Evolutionary conservation across 306 rosid genomes (phyloP).

Genomic region (Dicorynia guianensis): DNA sequence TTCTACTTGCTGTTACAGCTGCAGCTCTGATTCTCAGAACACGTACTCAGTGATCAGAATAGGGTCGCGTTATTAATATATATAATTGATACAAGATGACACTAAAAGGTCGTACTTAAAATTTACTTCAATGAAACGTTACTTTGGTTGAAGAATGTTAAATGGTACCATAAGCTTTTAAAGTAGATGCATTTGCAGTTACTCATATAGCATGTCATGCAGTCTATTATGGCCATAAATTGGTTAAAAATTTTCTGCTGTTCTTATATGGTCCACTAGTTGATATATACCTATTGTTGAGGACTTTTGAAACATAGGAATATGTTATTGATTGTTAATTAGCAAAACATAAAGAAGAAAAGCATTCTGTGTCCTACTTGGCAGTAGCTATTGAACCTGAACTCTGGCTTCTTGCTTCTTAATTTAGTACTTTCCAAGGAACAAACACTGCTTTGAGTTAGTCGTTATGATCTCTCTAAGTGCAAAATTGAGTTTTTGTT

Average conservation of each 20-base stretch:
- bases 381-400: not conserved
- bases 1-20: constrained; percentile 1
- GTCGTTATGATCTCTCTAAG: constrained; percentile 7
- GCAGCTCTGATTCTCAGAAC: constrained; percentile 12
- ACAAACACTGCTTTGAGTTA: not conserved
- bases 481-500: constrained; percentile 12
- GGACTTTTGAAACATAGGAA: not conserved
- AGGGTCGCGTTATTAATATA: not conserved
- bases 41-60: constrained; percentile 4
- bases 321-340: not conserved
- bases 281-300: constrained; percentile 9
- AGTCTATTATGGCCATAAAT: constrained; percentile 23
- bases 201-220: not conserved
- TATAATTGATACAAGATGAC: not conserved
- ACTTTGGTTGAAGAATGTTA: not conserved
- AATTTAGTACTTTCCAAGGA: not conserved
- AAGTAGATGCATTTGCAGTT: constrained; percentile 3
- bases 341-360: constrained; percentile 10
- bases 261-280: not conserved
- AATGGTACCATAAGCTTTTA: not conserved
- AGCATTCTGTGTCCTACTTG: not conserved
- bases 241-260: constrained; percentile 10
- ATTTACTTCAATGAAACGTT: not conserved
- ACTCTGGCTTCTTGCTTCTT: constrained; percentile 21
- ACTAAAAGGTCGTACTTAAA: constrained; percentile 23